These are phyloP conservation scores for Viola pubescens DNA, from an alignment of 441 rosid genomes.

Conservation along the genomic window DNA sequence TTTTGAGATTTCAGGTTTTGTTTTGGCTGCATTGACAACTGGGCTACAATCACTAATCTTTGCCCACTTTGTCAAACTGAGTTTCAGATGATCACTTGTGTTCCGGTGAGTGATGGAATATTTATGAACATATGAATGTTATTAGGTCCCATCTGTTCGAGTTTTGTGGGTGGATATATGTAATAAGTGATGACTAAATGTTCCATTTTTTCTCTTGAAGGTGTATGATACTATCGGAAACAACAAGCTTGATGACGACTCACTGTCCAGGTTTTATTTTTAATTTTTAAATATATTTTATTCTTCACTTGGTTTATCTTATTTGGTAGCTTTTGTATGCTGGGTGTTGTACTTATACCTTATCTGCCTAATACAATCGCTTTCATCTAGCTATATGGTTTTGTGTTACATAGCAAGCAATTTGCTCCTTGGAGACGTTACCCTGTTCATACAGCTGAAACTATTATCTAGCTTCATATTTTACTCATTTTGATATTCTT, in stretches of 20 bases:
- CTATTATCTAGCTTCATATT: background rate
- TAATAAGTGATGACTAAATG: constrained; percentile 17
- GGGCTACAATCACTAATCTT: constrained; percentile 94
- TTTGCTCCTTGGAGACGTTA: background rate
- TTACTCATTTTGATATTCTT: background rate
- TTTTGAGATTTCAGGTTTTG: constrained; percentile 71
- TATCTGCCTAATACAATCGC: too few relatives aligned
- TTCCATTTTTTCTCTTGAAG: constrained; percentile 39
- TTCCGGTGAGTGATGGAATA: constrained; percentile 61
- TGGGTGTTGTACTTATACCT: background rate
- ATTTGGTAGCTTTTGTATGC: background rate
- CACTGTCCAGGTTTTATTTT: background rate
- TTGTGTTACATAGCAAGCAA: too few relatives aligned
- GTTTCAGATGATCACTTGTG: constrained; percentile 93
- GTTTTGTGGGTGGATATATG: background rate
- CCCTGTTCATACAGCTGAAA: background rate
- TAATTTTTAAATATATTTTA: too few relatives aligned
- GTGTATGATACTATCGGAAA: constrained; percentile 82
- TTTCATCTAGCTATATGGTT: too few relatives aligned
- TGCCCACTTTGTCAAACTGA: constrained; percentile 98
- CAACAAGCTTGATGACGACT: constrained; percentile 22
- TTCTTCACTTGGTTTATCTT: too few relatives aligned
- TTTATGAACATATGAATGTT: background rate
- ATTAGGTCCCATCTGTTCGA: too few relatives aligned
- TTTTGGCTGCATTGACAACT: constrained; percentile 93